Evolutionary conservation across 345 rosid species (phyloP).

Genomic region (Crucihimalaya himalaica): DNA sequence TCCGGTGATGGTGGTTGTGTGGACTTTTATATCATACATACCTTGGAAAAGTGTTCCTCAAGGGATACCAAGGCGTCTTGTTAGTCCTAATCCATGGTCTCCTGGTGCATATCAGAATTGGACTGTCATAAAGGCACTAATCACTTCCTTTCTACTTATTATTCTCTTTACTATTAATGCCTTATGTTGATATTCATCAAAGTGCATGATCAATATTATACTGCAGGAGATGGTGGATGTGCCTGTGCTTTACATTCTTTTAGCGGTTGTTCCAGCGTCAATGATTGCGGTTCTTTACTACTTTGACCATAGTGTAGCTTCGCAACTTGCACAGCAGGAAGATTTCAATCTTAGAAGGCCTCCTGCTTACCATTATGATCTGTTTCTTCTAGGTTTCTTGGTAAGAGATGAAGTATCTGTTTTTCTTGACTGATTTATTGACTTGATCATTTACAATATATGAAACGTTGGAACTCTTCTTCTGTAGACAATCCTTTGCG

Average conservation of each 20-base stretch:
- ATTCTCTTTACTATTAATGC: neutral
- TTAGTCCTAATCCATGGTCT: conserved; percentile 98
- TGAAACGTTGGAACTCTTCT: neutral
- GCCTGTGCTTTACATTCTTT: conserved; percentile 73
- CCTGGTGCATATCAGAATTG: conserved; percentile 86
- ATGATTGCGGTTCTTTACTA: conserved; percentile 94
- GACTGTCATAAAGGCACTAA: conserved; percentile 74
- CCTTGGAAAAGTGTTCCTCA: conserved; percentile 69
- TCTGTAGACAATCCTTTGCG: conserved; percentile 67
- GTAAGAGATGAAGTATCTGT: conserved; percentile 42
- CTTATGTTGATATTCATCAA: conserved; percentile 1
- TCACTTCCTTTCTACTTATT: conserved; percentile 20
- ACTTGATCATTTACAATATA: conserved; percentile 5
- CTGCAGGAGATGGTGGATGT: conserved; percentile 83
- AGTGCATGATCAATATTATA: neutral
- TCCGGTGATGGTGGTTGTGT: conserved; percentile 85
- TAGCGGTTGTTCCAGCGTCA: conserved; percentile 92
- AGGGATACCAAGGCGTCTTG: conserved; percentile 92
- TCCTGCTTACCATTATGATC: conserved; percentile 83
- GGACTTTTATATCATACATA: conserved; percentile 82
- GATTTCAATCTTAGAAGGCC: conserved; percentile 92
- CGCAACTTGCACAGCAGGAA: conserved; percentile 92
- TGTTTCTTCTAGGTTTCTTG: conserved; percentile 88
- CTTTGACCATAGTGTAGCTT: conserved; percentile 92
- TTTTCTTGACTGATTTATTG: conserved; percentile 19